These are phyloP conservation scores for Venturiaceae sp. DNA, from an alignment of 2,329 filamentous ascomycete species.

Conservation along the genomic window DNA sequence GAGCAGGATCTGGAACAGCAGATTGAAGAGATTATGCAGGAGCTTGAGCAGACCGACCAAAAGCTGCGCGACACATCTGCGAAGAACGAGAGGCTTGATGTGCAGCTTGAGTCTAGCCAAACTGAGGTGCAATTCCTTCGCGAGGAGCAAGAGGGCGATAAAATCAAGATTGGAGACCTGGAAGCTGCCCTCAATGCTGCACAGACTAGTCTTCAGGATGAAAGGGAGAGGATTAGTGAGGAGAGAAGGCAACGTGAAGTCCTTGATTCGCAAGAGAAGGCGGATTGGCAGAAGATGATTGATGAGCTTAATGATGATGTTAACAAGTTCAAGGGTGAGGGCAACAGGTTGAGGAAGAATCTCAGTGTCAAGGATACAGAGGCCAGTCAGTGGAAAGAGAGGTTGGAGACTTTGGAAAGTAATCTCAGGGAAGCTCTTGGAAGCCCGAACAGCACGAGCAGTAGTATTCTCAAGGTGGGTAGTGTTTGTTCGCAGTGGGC, in stretches of 20 bases:
- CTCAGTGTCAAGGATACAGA: slow-evolving; percentile 79
- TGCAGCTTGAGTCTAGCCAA: slow-evolving; percentile 88
- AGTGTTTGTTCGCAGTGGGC: background rate
- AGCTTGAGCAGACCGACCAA: slow-evolving; percentile 77
- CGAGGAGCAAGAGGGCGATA: slow-evolving; percentile 94
- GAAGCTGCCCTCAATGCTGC: slow-evolving; percentile 71
- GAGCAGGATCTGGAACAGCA: slow-evolving; percentile 80
- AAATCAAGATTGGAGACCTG: slow-evolving; percentile 93
- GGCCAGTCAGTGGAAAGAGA: slow-evolving; percentile 82
- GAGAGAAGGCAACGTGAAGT: slow-evolving; percentile 83
- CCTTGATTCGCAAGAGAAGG: slow-evolving; percentile 80
- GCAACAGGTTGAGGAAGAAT: slow-evolving; percentile 69
- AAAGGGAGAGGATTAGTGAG: slow-evolving; percentile 67
- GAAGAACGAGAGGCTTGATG: slow-evolving; percentile 77
- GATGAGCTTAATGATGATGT: slow-evolving; percentile 86
- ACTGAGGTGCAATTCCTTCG: slow-evolving; percentile 90
- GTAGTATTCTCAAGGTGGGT: slow-evolving; percentile 67
- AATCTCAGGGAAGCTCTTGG: slow-evolving; percentile 80
- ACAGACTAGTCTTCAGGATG: slow-evolving; percentile 73
- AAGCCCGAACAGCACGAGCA: slow-evolving; percentile 76
- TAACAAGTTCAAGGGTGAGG: slow-evolving; percentile 75
- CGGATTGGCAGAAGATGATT: slow-evolving; percentile 87
- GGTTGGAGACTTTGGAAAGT: slow-evolving; percentile 80
- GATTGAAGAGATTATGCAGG: slow-evolving; percentile 71
- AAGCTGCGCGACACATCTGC: slow-evolving; percentile 75